Base-by-base conservation (phyloP, 176 grass and related monocot genomes). In the Carex myosuroides region DNA sequence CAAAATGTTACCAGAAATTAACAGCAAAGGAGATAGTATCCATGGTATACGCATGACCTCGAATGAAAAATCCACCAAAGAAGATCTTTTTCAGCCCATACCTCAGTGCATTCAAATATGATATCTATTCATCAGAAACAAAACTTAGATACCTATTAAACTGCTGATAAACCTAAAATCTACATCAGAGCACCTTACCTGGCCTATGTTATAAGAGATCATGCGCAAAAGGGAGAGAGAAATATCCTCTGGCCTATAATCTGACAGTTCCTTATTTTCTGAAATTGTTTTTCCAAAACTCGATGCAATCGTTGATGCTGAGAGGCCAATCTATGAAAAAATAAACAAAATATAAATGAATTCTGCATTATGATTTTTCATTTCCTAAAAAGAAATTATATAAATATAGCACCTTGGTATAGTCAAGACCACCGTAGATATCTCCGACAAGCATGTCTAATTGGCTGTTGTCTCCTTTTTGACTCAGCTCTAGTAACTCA, bases 141-240 rank as follows among this genome's bases (percentile, higher is more conserved):
- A 77, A 5, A 61, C 64, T 77, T 20, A 76, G 83, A 42, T 71
- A 46, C 54, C 50, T 60, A 22, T 64, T 68, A 32, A 26, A 32
- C 64, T 58, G 17, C 4, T 0, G 8, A 13, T 60, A 74, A 61
- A 73, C 54, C 35, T 11, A 73, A 82, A 10, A 70, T 18, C 30
- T 82, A 46, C 24, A 85, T 21, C 88, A 89, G 14, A 84, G 46
- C 76, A 84, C 63, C 64, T 65, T 88, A 95, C 95, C 95, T 98
- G 95, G 3, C 95, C 95, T 84, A 98, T 98, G 81, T 98, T 98
- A 73, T 98, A 98, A 77, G 95, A 98, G 84, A 98, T 95, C 95
- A 98, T 98, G 80, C 95, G 91, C 70, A 98, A 77, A 42, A 98
- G 89, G 53, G 95, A 98, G 83, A 98, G 95, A 73, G 95, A 98